Base-by-base conservation (phyloP, 2,329 filamentous ascomycete species). In the Chaetomium globosum region DNA sequence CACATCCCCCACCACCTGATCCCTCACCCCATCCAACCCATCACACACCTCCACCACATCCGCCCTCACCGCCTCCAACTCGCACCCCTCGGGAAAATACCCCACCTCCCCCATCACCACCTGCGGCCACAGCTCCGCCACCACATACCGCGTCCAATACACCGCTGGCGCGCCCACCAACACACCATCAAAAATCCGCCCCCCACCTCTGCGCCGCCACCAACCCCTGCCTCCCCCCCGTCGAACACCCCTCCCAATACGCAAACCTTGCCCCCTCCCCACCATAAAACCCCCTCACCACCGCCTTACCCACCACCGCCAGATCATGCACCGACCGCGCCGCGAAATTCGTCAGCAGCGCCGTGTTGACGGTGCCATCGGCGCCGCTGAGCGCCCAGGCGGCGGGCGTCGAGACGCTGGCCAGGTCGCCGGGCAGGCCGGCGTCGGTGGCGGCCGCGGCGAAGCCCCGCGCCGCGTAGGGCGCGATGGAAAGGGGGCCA, bases 241-340 rank as follows among this genome's bases (percentile, higher is more conserved):
- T 87, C 0, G 83, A 86, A 70, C 85, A 87, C 28, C 84, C 84
- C 12, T 79, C 76, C 71, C 83, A 87, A 72, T 87, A 87, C 12
- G 80, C 82, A 70, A 56, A 67, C 5, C n/a, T 26, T 16, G 67
- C 52, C 3, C 26, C 26, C 26, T 12, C 12, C 2, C 48, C 48
- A 23, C 64, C 65, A 58, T 71, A 70, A 31, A 67, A 70, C 46
- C 19, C 19, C 8, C 3, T 28, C 10, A 48, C 26, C 2, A 59
- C 46, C 30, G 46, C 57, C 21, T 59, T 59, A 2, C 57, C 46
- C 2, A 51, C 46, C 7, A 59, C 46, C 8, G 46, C 57, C 30
- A 59, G 21, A 10, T 59, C 57, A 21, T 59, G 57, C 12, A 59
- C 12, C n/a, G 57, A 51, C 46, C 57, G 57, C 9, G n/a, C 23